phyloP scores from a whole-genome alignment of 208 protist species.

The Wallacemonas sp. region DNA sequence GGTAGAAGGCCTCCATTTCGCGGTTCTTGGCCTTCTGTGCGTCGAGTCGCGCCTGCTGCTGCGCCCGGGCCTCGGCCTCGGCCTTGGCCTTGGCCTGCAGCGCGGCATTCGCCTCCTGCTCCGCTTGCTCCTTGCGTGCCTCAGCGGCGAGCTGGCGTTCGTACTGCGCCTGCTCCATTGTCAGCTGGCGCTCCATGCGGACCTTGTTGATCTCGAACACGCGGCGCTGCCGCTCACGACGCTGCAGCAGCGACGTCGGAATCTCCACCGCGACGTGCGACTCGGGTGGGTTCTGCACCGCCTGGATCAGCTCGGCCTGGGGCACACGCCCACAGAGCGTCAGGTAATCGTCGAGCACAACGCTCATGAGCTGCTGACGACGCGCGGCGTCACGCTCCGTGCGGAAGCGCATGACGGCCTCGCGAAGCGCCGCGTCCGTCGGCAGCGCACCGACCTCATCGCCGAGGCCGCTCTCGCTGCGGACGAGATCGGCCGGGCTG shows the following conservation, averaged over 20 bases:
- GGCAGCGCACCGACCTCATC: conserved; percentile 20
- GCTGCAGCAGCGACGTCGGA: conserved; percentile 49
- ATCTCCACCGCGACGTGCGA: conserved; percentile 14
- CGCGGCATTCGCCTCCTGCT: conserved; percentile 42
- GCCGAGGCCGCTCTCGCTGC: background rate
- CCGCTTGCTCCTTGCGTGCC: conserved; percentile 44
- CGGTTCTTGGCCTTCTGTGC: conserved; percentile 41
- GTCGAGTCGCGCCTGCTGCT: conserved; percentile 52
- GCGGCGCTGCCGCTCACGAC: conserved; percentile 49
- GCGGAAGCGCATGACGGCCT: conserved; percentile 45
- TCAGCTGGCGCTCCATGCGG: conserved; percentile 52
- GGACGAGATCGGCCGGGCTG: conserved; percentile 44
- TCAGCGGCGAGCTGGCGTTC: conserved; percentile 38
- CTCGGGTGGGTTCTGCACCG: conserved; percentile 28
- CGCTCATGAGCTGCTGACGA: conserved; percentile 26
- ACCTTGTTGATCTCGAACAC: conserved; percentile 55
- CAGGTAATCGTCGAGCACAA: conserved; percentile 54
- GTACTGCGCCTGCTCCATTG: conserved; percentile 46
- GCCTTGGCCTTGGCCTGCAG: conserved; percentile 36
- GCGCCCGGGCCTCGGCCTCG: conserved; percentile 34
- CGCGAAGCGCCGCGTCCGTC: conserved; percentile 27
- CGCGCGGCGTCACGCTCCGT: conserved; percentile 25
- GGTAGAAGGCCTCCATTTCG: conserved; percentile 52
- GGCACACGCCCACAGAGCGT: conserved; percentile 43
- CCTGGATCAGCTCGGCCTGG: conserved; percentile 47